Conservation (phyloP, 129 eudicot species). For the Scalesia atractyloides region DNA sequence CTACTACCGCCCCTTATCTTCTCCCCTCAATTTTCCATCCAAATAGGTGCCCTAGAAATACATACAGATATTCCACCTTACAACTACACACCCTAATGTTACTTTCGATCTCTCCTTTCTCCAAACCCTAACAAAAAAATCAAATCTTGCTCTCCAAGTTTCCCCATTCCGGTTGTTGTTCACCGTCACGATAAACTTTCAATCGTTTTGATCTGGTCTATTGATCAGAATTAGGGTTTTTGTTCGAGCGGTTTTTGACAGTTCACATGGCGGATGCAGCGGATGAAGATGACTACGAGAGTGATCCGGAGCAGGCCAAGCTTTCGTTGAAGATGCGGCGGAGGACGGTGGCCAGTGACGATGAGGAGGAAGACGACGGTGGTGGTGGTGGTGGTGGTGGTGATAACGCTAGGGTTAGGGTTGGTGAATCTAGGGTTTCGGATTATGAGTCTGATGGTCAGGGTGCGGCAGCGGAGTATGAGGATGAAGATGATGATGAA, state of each 20-base stretch:
- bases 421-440: constrained; percentile 52
- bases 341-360: constrained; percentile 86
- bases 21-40: constrained; percentile 27
- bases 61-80: constrained; percentile 13
- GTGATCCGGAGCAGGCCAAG: constrained; percentile 99
- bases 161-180: neutral
- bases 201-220: constrained; percentile 31
- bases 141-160: constrained; percentile 10
- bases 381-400: constrained; percentile 30
- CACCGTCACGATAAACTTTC: neutral
- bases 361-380: constrained; percentile 52
- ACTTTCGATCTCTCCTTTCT: constrained; percentile 17
- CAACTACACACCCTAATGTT: constrained; percentile 36
- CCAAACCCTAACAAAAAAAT: neutral
- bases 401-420: constrained; percentile 22
- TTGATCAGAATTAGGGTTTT: constrained; percentile 30
- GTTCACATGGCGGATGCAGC: constrained; percentile 59
- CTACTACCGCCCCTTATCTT: constrained; percentile 34
- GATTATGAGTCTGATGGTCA: constrained; percentile 75
- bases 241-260: neutral
- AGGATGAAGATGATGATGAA: constrained; percentile 42
- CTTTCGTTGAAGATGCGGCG: constrained; percentile 77
- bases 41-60: constrained; percentile 36
- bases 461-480: constrained; percentile 84
- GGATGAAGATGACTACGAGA: constrained; percentile 90